Base-by-base conservation (phyloP, 140 eudicot genomes). In the Bidens hawaiensis region DNA sequence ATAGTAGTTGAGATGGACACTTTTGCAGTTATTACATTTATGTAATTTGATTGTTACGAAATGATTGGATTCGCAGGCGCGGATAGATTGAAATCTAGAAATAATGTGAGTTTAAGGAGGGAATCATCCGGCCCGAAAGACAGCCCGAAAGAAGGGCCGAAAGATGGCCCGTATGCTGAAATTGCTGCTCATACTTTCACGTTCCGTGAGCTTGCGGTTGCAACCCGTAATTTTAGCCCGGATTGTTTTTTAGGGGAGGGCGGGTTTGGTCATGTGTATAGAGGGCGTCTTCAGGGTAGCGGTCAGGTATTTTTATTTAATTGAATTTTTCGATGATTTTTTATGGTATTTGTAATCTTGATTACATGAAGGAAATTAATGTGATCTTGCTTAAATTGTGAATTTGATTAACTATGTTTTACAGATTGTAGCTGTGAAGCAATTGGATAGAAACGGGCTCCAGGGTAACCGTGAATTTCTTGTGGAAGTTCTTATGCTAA, bases 401-500 rank as follows among this genome's bases (percentile, higher is more conserved):
- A 24, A 8, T 3, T 6, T n/a, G 22, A 45, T 12, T 24, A 12
- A 22, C 58, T 51, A 9, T 24, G 58, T 60, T 47, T 62, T 31
- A 53, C 84, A 90, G 97, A 85, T 72, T 49, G 94, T 87, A 55
- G 97, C 97, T 24, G 94, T 87, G 1, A 90, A 86, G 64, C 97
- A 90, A 65, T 74, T 90, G 76, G 97, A 90, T 57, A 90, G 94
- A 79, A 75, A 90, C 52, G 97, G 97, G 70, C 88, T 86, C 33
- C 96, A 86, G 80, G 96, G 97, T 66, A 90, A 90, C 75, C 79
- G 97, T 28, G 96, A 90, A 72, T 90, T 90, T 70, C 71, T 90
- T 2, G 97, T 90, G 30, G 97, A 90, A 75, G 97, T 90, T 62
- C 88, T 90, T 24, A 90, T 90, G 97, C 94, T 90, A 46, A 90